Base-by-base conservation (phyloP, 2,329 filamentous ascomycete species). In the Apiospora hydei region DNA sequence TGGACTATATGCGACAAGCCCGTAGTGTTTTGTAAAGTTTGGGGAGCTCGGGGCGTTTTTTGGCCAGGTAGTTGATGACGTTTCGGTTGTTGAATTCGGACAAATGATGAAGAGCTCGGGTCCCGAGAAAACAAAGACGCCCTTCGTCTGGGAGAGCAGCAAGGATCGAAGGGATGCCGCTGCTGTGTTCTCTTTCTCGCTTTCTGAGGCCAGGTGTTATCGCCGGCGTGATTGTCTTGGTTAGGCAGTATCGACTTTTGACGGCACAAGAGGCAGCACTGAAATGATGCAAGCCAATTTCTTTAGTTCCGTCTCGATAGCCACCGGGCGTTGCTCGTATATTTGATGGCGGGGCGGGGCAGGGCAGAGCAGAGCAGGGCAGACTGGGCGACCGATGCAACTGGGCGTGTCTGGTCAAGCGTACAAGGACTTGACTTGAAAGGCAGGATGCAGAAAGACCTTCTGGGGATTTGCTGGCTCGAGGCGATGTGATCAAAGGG, bases 1-100 rank as follows among this genome's bases (percentile, higher is more conserved):
- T 46, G 64, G 47, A 72, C 44, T 73, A 34, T 71, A 75, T 75
- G 77, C 77, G 77, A 76, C 73, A 72, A 72, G 68, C n/a, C 43
- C 46, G 57, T 21, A 13, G 30, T 41, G 57, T n/a, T 64, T 64
- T 10, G 57, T 64, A 41, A 21, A 64, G 57, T 24, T 64, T 18
- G 5, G 57, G 57, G 21, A 64, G 57, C 34, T 64, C 30, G 57
- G 34, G 30, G 57, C 30, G 57, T 21, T 43, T 41, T 41, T 64
- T 21, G 34, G 53, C 38, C 53, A 61, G 21, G 57, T 41, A 38
- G 57, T 41, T 64, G 57, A 64, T 64, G 57, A 64, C 57, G 57
- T 64, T 64, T 64, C 57, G 57, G 57, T 38, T 5, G 57, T n/a
- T 41, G 57, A 21, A 34, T 41, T 41, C 38, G 57, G 57, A 10